Base-by-base conservation (phyloP, 805 yeast species). In the Lipomyces starkeyi region DNA sequence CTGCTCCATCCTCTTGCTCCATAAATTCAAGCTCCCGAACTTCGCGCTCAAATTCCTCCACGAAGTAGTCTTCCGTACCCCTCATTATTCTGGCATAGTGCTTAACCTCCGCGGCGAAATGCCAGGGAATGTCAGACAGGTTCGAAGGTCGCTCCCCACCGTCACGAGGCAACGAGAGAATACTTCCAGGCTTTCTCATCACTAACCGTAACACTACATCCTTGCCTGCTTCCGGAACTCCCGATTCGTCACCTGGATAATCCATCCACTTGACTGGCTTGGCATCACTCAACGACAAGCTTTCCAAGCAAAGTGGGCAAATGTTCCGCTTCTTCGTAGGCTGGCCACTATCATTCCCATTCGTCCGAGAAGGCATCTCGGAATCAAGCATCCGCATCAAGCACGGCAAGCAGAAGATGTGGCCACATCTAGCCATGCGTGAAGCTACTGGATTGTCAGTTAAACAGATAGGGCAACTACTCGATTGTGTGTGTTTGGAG, bases 351-450 rank as follows among this genome's bases (percentile, higher is more conserved):
- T 55, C 47, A 27, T 35, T 58, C 29, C 35, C 56, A 25, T 27
- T 34, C 11, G 79, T 75, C 58, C 76, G 76, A 32, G 75, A 77
- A 4, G 78, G 77, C 6, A 79, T 75, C 29, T 81, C 82, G 22
- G 88, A 86, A 49, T 86, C 90, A 57, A 91, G 80, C 74, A 91
- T 86, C 58, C 93, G 85, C 64, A 93, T 77, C 37, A 94, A 78
- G 77, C 99, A 95, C 14, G 93, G 86, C 64, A 86, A 83, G 76
- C 99, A 95, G 75, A 95, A 86, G 17, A 93, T 84, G 76, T 95
- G 99, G 4, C 99, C 99, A 80, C 99, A 95, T 13, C 88, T 84
- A 35, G 92, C 88, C 98, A 95, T 96, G 64, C 98, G 82, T 1
- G 99, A 98, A 0, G 98, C 97, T 20, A 90, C 85, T 14, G 95